Evolutionary conservation across 306 rosid species (phyloP), one percentile per base, ranked within the genome.

Genomic region (Ochetophila trinervis): DNA sequence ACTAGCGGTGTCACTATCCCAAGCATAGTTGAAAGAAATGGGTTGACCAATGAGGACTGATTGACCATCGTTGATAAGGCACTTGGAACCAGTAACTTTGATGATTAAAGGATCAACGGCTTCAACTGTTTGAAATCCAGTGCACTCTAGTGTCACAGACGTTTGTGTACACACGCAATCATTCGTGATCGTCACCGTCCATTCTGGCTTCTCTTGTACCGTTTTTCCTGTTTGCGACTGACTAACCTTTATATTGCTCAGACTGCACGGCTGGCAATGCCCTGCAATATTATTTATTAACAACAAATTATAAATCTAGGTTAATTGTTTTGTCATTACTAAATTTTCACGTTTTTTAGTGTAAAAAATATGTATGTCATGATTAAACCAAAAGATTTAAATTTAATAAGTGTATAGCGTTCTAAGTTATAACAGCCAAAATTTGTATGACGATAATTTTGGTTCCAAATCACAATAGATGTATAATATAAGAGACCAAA

Each of bases 61-160:
- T 10, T 12, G 57, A 3, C 88, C 88, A 30, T 15, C 10, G n/a
- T 79, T 74, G 58, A 84, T 51, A 14, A 69, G 35, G 68, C 90
- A 79, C 1, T 1, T 57, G 1, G 15, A 1, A 0, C 76, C 68
- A 0, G 58, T 60, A 2, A 63, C 15, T 0, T 17, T 22, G 34
- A 84, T 52, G 35, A 80, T 2, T 8, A 80, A 57, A 35, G 82
- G 51, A 56, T 82, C 82, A 13, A 81, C 2, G 4, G 20, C n/a
- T 23, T 71, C 35, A 0, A 36, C 42, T 2, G 78, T 66, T 42
- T 69, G 36, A 60, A 80, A 86, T 22, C 78, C 85, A 0, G 0
- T 1, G 52, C 87, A 81, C 2, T 70, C 59, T 17, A 81, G 30
- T 8, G 36, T 18, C 3, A 83, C 70, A 10, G 51, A 2, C 0